A percentile compares a stretch with the other conserved stretches of the same genome.
Evolutionary conservation across 345 rosid species (phyloP).

Genomic region (Jatropha curcas): DNA sequence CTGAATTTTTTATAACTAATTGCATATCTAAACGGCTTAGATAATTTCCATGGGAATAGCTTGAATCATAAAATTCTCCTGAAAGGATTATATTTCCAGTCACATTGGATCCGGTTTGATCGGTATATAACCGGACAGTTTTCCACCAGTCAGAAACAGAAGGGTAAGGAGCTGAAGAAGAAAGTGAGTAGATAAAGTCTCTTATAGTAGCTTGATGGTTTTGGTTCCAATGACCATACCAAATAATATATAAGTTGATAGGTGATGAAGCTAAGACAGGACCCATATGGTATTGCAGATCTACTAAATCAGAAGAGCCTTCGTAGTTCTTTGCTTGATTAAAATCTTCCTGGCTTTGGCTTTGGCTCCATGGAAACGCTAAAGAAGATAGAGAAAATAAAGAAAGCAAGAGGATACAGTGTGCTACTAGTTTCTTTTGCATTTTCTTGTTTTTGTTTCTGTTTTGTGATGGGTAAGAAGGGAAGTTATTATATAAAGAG

Average conservation of each 20-base stretch:
- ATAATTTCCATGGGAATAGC: constrained; percentile 52
- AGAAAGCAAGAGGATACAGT: constrained; percentile 20
- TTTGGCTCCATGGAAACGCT: constrained; percentile 31
- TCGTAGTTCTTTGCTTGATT: constrained; percentile 43
- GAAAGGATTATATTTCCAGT: constrained; percentile 40
- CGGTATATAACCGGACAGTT: constrained; percentile 54
- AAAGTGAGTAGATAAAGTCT: constrained; percentile 59
- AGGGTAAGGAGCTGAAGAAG: constrained; percentile 51
- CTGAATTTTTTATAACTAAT: constrained; percentile 47
- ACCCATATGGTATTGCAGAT: constrained; percentile 66
- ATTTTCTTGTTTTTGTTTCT: not conserved
- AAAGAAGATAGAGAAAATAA: constrained; percentile 14
- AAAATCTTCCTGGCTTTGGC: constrained; percentile 17
- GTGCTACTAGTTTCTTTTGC: constrained; percentile 22
- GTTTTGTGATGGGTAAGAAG: not conserved
- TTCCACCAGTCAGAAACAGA: constrained; percentile 69
- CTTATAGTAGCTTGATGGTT: constrained; percentile 50
- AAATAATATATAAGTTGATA: constrained; percentile 48
- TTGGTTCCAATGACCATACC: constrained; percentile 67
- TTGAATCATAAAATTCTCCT: constrained; percentile 44
- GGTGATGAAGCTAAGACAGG: constrained; percentile 61
- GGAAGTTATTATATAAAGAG: constrained; percentile 23
- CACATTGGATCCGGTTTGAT: constrained; percentile 65
- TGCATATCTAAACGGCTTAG: constrained; percentile 54
- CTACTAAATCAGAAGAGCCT: constrained; percentile 53